Percentiles rank a stretch among this genome's conserved stretches.
phyloP scores from a whole-genome alignment of 169 alveolate genomes.

The Plasmodium malariae region DNA sequence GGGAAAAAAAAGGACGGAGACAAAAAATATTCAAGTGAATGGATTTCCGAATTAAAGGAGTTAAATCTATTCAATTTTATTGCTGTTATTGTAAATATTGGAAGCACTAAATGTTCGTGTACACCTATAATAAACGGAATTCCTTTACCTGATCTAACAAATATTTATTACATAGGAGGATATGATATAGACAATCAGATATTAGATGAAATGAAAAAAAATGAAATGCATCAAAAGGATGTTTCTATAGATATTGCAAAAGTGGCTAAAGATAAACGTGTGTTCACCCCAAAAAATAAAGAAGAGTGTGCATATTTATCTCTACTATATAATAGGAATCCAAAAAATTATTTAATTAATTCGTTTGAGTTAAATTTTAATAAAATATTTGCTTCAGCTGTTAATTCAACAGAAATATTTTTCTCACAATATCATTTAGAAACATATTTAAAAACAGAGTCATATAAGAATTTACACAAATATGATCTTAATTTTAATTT shows the following conservation, averaged over 20 bases:
- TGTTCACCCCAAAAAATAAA: slow-evolving; percentile 55
- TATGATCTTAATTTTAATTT: slow-evolving; percentile 36
- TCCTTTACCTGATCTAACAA: slow-evolving; percentile 58
- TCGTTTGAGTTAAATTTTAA: slow-evolving; percentile 54
- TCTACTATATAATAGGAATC: slow-evolving; percentile 43
- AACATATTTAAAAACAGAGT: slow-evolving; percentile 58
- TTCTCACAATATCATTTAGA: slow-evolving; percentile 61
- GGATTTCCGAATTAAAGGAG: neutral
- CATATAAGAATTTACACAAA: slow-evolving; percentile 42
- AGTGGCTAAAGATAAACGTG: slow-evolving; percentile 71
- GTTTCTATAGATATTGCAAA: slow-evolving; percentile 65
- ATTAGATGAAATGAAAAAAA: slow-evolving; percentile 67
- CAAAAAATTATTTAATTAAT: slow-evolving; percentile 48
- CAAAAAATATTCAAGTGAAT: slow-evolving; percentile 40
- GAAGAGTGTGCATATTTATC: slow-evolving; percentile 74
- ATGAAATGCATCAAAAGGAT: slow-evolving; percentile 33
- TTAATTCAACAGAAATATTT: slow-evolving; percentile 69
- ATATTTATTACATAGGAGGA: slow-evolving; percentile 63
- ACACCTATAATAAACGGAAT: slow-evolving; percentile 75
- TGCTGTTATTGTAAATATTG: slow-evolving; percentile 46
- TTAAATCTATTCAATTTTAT: slow-evolving; percentile 63
- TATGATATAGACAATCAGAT: slow-evolving; percentile 76
- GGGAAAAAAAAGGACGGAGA: too few relatives aligned
- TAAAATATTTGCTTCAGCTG: slow-evolving; percentile 67
- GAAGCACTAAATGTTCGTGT: slow-evolving; percentile 64